phyloP scores from a whole-genome alignment of 306 rosid genomes.

The Pyrus communis region DNA sequence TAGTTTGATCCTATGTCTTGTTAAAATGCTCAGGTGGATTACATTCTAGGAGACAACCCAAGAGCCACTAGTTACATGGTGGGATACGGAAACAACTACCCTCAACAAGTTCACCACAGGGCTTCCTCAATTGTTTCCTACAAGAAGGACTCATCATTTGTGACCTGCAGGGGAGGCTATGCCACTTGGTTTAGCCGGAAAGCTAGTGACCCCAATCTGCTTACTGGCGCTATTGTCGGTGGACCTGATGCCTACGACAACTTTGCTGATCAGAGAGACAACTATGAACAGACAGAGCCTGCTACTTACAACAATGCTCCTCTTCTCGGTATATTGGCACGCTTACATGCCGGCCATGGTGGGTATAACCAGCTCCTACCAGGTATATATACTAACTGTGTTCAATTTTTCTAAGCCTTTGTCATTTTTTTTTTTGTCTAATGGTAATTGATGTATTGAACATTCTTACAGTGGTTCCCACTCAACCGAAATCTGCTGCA shows the following conservation, averaged over 20 bases:
- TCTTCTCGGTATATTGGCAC: constrained; percentile 74
- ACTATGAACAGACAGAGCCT: constrained; percentile 94
- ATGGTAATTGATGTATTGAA: background rate
- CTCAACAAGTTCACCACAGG: constrained; percentile 83
- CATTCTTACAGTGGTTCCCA: constrained; percentile 40
- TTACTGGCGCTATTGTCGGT: constrained; percentile 86
- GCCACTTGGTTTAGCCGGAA: constrained; percentile 82
- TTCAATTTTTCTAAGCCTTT: background rate
- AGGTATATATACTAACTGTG: constrained; percentile 36
- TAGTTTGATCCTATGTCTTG: background rate
- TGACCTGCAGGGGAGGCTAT: constrained; percentile 86
- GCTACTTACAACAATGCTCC: constrained; percentile 99
- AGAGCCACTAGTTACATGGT: constrained; percentile 95
- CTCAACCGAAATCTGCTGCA: constrained; percentile 38
- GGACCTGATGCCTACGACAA: constrained; percentile 98
- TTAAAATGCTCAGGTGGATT: constrained; percentile 57
- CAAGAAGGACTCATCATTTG: constrained; percentile 67
- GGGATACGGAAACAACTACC: constrained; percentile 86
- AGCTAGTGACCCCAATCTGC: constrained; percentile 72
- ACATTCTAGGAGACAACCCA: constrained; percentile 93
- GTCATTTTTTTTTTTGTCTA: too few species aligned
- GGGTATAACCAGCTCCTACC: constrained; percentile 85
- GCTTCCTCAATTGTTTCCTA: constrained; percentile 88
- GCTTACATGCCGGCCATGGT: constrained; percentile 56
- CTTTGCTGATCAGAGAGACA: constrained; percentile 92